Base-by-base conservation (phyloP, 1,284 basidiomycete genomes). In the Tilletia setariae region DNA sequence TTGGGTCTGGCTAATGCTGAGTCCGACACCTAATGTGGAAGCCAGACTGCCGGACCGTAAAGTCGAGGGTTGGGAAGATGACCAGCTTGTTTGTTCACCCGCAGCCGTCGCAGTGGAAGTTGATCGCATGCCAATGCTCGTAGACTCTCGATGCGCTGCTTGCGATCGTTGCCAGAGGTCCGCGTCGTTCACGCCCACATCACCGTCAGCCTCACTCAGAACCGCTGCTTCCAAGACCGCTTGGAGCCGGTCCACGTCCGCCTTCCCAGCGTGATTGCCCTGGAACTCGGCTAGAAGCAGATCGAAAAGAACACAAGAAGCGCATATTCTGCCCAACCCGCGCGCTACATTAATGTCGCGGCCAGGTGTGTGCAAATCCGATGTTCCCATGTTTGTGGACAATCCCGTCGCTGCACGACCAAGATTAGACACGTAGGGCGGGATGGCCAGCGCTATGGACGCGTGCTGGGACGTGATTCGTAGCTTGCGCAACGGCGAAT, bases 381-480 rank as follows among this genome's bases (percentile, higher is more conserved):
- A 40, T 6, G 35, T 11, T 11, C 35, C 6, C 35, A 40, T 40
- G 11, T 40, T 40, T 4, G 35, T 6, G 4, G 35, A 40, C 35
- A 11, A 40, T 40, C 35, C 35, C 4, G 35, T 40, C 35, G 19
- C 46, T 49, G 16, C 46, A 16, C 21, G 46, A 16, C 46, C 46
- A 16, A n/a, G 46, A 6, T 19, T 49, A 6, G 19, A 23, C 19
- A 76, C 72, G n/a, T 73, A 75, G 2, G 75, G 76, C 25, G 74
- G 68, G 15, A 73, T 68, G 70, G 74, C 70, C 65, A 81, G 68
- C 28, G 73, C 73, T 0, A 81, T 65, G 25, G 77, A 70, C 9
- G 76, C 73, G 65, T 80, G 77, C 2, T 71, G 67, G 0, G 77
- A 74, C 2, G 76, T 77, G 32, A 81, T 70, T 56, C 79, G 74